Conservation (phyloP, 805 yeast species). For the Ogataea neopini region DNA sequence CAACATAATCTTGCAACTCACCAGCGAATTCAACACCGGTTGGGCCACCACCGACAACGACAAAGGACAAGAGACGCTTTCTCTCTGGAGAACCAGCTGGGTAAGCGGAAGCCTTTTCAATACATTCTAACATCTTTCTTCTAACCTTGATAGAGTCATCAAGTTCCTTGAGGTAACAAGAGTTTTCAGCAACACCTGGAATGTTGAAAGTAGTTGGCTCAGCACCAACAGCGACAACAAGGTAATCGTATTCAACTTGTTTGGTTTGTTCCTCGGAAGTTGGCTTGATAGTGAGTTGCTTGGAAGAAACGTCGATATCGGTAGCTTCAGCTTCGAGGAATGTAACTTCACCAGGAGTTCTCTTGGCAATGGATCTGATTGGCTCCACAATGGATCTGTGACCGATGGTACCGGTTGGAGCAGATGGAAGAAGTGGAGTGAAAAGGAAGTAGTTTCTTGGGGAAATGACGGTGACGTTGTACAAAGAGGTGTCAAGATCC, state of each 20-base stretch:
- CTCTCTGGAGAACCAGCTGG: slow-evolving; percentile 54
- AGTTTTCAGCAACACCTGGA: slow-evolving; percentile 58
- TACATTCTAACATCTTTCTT: slow-evolving; percentile 48
- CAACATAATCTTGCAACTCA: slow-evolving; percentile 56
- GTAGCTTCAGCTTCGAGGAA: slow-evolving; percentile 60
- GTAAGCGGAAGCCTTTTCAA: slow-evolving; percentile 54
- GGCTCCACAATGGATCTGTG: slow-evolving; percentile 54
- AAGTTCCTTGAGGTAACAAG: slow-evolving; percentile 52
- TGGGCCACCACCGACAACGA: slow-evolving; percentile 61
- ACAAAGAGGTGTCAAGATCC: slow-evolving; percentile 53
- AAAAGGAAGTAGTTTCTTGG: slow-evolving; percentile 58
- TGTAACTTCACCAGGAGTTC: slow-evolving; percentile 51
- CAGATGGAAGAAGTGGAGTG: slow-evolving; percentile 56
- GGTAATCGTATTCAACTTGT: slow-evolving; percentile 43
- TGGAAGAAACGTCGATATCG: slow-evolving; percentile 46
- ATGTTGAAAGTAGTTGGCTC: slow-evolving; percentile 58
- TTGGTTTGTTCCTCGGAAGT: slow-evolving; percentile 42
- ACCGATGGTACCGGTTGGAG: slow-evolving; percentile 58
- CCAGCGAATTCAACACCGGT: slow-evolving; percentile 62
- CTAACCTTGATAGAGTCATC: slow-evolving; percentile 51
- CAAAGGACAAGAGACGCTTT: slow-evolving; percentile 50
- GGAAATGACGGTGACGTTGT: slow-evolving; percentile 54
- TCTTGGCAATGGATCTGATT: slow-evolving; percentile 51
- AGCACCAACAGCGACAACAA: slow-evolving; percentile 59
- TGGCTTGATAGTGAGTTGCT: slow-evolving; percentile 46